Percentiles rank a stretch among this genome's conserved stretches.
Evolutionary conservation across 257 asterid species (phyloP).

Genomic region (Lycium ferocissimum): DNA sequence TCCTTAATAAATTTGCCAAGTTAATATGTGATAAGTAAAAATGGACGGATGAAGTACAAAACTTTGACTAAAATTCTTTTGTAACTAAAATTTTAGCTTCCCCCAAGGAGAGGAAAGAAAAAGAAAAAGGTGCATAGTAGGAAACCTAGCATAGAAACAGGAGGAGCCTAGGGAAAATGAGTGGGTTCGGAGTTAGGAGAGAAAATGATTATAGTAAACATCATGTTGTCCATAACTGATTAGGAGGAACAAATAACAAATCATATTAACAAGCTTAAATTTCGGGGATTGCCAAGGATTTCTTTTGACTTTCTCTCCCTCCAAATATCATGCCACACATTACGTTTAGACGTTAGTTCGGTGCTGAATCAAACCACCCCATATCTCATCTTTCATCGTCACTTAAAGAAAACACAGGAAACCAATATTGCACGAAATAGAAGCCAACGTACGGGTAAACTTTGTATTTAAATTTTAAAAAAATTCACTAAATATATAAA

Average conservation of each 20-base stretch:
- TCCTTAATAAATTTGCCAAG: no score
- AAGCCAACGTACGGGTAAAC: no score
- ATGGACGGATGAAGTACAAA: no score
- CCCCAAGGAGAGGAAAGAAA: not conserved
- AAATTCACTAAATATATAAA: no score
- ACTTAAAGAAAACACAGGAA: not conserved
- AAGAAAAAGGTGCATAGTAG: not conserved
- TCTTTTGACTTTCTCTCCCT: not conserved
- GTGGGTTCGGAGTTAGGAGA: not conserved
- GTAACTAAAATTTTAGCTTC: no score
- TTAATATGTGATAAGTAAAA: no score
- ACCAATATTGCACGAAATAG: not conserved
- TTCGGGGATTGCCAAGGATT: not conserved
- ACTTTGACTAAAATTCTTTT: no score
- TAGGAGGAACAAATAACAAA: not conserved
- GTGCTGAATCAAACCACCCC: not conserved
- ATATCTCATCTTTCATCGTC: not conserved
- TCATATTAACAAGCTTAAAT: not conserved
- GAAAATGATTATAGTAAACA: constrained; percentile 7
- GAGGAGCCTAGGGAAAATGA: not conserved
- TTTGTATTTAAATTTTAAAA: no score
- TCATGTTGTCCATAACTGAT: constrained; percentile 12
- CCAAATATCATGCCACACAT: not conserved
- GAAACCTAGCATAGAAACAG: not conserved
- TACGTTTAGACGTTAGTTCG: not conserved